Evolutionary conservation across 345 rosid species (phyloP).

Genomic region (Sonneratia alba): DNA sequence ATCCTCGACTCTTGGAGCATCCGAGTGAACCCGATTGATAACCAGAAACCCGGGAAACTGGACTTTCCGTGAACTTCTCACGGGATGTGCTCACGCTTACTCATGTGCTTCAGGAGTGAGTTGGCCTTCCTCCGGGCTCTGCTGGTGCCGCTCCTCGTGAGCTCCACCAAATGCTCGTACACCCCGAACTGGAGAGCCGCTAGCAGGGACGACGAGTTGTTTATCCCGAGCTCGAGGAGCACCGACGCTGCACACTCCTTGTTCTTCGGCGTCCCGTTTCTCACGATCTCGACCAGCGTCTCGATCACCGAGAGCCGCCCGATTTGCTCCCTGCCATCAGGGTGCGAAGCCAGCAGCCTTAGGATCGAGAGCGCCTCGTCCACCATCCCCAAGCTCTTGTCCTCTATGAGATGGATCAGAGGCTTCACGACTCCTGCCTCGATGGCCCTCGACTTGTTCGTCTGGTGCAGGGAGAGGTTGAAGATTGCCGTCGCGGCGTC

Average conservation of each 20-base stretch:
- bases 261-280: conserved; percentile 49
- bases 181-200: conserved; percentile 54
- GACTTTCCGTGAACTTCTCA: conserved; percentile 3
- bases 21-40: background rate
- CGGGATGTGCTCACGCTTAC: conserved; percentile 47
- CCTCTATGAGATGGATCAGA: conserved; percentile 34
- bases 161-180: conserved; percentile 37
- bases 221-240: conserved; percentile 41
- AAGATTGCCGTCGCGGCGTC: conserved; percentile 69
- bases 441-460: conserved; percentile 49
- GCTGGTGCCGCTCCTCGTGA: conserved; percentile 37
- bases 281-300: conserved; percentile 42
- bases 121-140: conserved; percentile 59
- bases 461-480: conserved; percentile 41
- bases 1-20: background rate
- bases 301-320: conserved; percentile 31
- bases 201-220: conserved; percentile 26
- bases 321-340: conserved; percentile 28
- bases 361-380: conserved; percentile 64
- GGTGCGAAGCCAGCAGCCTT: conserved; percentile 37
- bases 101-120: conserved; percentile 47
- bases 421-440: conserved; percentile 43
- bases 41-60: background rate
- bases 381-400: conserved; percentile 39
- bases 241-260: conserved; percentile 51